Evolutionary conservation across 75 land plant species (phyloP).

Genomic region (Chamaecyparis obtusa): DNA sequence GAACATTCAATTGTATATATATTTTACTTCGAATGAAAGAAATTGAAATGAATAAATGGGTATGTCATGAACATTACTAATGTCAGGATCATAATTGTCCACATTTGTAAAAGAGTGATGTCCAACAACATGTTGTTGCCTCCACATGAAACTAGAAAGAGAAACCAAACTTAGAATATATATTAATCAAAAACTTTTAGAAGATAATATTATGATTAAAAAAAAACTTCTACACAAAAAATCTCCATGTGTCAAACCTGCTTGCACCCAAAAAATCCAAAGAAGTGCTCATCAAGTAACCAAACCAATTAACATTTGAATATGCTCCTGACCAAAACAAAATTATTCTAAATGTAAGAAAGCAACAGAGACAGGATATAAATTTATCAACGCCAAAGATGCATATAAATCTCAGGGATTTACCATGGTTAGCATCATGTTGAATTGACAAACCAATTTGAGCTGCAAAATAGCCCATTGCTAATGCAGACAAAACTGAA

Average conservation of each 20-base stretch:
- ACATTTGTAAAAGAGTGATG: conserved; percentile 56
- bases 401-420: neutral
- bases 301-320: conserved; percentile 22
- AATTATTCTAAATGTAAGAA: neutral
- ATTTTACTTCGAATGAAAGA: neutral
- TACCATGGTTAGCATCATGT: conserved; percentile 58
- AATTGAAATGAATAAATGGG: neutral
- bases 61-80: conserved; percentile 24
- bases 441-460: conserved; percentile 47
- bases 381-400: neutral
- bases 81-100: conserved; percentile 52
- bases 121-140: conserved; percentile 57
- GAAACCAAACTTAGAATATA: neutral
- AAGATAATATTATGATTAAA: neutral
- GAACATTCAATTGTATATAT: neutral
- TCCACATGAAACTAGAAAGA: conserved; percentile 51
- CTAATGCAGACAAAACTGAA: conserved; percentile 25
- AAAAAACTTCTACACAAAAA: neutral
- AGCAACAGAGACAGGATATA: neutral
- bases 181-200: neutral
- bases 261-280: conserved; percentile 51
- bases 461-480: conserved; percentile 46
- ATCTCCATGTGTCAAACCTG: conserved; percentile 22
- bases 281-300: conserved; percentile 45
- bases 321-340: conserved; percentile 26